Conservation (phyloP, 1,284 basidiomycete species). For the Dichomitus squalens region DNA sequence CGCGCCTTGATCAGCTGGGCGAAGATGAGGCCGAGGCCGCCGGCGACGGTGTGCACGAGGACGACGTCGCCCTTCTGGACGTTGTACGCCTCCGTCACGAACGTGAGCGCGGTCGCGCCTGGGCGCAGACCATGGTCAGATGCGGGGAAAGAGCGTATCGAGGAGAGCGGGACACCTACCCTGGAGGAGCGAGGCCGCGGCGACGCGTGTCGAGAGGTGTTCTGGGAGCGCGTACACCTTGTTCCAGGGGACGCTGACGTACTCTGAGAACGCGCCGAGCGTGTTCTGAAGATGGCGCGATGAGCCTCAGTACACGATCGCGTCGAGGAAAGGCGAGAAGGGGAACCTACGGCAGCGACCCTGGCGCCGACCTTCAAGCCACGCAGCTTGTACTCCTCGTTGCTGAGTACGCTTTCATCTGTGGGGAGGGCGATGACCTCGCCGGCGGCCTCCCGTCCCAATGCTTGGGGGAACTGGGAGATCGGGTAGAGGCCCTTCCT, state of each 20-base stretch:
- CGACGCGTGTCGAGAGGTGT: slow-evolving; percentile 61
- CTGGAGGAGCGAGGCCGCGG: slow-evolving; percentile 59
- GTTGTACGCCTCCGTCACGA: slow-evolving; percentile 83
- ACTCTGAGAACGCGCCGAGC: slow-evolving; percentile 35
- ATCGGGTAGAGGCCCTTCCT: slow-evolving; percentile 65
- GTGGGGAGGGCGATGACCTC: slow-evolving; percentile 73
- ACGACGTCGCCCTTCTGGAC: slow-evolving; percentile 78
- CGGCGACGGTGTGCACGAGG: slow-evolving; percentile 91
- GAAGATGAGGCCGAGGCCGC: slow-evolving; percentile 69
- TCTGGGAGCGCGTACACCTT: slow-evolving; percentile 60
- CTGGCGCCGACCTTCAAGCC: slow-evolving; percentile 61
- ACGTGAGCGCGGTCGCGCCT: slow-evolving; percentile 80
- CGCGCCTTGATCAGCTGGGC: slow-evolving; percentile 63
- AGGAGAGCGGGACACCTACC: slow-evolving; percentile 8
- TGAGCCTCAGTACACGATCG: not conserved
- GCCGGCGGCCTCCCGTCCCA: slow-evolving; percentile 84
- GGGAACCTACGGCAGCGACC: slow-evolving; percentile 59
- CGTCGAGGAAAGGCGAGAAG: not conserved
- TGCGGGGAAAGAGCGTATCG: not conserved
- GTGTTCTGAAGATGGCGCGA: slow-evolving; percentile 40
- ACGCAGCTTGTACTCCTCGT: slow-evolving; percentile 61
- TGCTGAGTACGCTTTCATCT: slow-evolving; percentile 52
- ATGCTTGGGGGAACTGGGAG: slow-evolving; percentile 65
- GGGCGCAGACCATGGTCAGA: too few species aligned
- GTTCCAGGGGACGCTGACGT: slow-evolving; percentile 28